A percentile compares a stretch with the other conserved stretches of the same genome.
These are phyloP conservation scores for Osmanthus fragrans DNA, from an alignment of 257 asterid genomes.

Conservation along the genomic window DNA sequence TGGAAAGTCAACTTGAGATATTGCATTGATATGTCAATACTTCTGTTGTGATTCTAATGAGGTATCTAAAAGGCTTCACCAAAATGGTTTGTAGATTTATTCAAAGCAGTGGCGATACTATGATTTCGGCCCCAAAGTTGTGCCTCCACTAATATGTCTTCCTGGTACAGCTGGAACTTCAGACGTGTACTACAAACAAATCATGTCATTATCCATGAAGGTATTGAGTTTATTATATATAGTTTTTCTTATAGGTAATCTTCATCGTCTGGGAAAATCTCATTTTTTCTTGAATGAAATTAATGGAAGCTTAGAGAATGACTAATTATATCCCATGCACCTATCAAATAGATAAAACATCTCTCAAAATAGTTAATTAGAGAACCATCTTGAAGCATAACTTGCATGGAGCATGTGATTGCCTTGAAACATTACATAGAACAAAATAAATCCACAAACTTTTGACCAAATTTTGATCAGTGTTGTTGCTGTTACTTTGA, in stretches of 20 bases:
- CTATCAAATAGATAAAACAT: neutral
- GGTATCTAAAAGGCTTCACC: neutral
- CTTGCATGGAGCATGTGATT: neutral
- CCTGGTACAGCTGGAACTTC: conserved; percentile 97
- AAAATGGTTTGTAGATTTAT: conserved; percentile 60
- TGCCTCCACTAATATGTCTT: conserved; percentile 92
- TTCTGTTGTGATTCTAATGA: neutral
- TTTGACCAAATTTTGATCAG: neutral
- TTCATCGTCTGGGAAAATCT: neutral
- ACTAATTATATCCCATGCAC: neutral
- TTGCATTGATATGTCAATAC: conserved; percentile 14
- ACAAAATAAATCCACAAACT: neutral
- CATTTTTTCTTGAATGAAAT: neutral
- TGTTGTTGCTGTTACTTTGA: neutral
- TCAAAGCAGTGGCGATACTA: conserved; percentile 97
- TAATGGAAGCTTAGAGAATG: neutral
- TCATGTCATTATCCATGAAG: conserved; percentile 95
- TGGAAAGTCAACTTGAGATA: neutral
- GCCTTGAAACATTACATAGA: neutral
- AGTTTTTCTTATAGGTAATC: neutral
- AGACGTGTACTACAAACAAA: conserved; percentile 94
- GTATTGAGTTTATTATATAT: conserved; percentile 34
- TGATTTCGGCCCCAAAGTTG: conserved; percentile 94
- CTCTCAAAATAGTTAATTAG: neutral
- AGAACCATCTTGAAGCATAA: neutral